Evolutionary conservation across 371 early-diverging fungal species (phyloP).

Genomic region (Syncephalastrum monosporum): DNA sequence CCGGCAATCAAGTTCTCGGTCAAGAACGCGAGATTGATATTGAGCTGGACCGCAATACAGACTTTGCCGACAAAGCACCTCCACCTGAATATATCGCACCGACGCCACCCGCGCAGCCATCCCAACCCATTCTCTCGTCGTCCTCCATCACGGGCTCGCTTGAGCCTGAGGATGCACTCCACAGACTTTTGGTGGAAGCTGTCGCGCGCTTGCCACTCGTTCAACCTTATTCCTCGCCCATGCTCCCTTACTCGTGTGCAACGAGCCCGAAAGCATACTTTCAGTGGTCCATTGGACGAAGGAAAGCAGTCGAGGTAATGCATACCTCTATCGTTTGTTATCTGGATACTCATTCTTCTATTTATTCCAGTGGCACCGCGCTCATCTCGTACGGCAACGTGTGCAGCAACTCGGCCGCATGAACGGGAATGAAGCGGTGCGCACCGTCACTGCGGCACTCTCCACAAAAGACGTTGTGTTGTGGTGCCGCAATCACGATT

Average conservation of each 20-base stretch:
- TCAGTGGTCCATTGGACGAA: constrained; percentile 33
- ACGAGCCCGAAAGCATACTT: constrained; percentile 28
- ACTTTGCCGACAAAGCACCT: constrained; percentile 48
- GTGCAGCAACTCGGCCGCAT: constrained; percentile 33
- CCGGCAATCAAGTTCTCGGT: constrained; percentile 72
- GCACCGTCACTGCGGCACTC: constrained; percentile 28
- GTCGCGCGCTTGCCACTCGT: no score
- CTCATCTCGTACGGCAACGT: constrained; percentile 30
- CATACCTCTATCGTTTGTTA: background rate
- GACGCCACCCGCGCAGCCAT: background rate
- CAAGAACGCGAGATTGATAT: constrained; percentile 77
- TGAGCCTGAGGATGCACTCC: no score
- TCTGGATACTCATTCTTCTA: background rate
- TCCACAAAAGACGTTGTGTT: constrained; percentile 39
- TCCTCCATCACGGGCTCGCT: no score
- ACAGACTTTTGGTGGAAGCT: no score
- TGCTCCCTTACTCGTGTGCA: constrained; percentile 35
- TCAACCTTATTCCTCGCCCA: background rate
- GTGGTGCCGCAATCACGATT: constrained; percentile 37
- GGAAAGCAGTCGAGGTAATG: constrained; percentile 43
- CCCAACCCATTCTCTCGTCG: no score
- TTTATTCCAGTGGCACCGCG: constrained; percentile 38
- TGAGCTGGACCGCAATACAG: constrained; percentile 81
- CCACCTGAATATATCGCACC: background rate
- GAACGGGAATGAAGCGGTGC: constrained; percentile 30